Conservation (phyloP, 345 rosid genomes). For the Physaria fendleri region DNA sequence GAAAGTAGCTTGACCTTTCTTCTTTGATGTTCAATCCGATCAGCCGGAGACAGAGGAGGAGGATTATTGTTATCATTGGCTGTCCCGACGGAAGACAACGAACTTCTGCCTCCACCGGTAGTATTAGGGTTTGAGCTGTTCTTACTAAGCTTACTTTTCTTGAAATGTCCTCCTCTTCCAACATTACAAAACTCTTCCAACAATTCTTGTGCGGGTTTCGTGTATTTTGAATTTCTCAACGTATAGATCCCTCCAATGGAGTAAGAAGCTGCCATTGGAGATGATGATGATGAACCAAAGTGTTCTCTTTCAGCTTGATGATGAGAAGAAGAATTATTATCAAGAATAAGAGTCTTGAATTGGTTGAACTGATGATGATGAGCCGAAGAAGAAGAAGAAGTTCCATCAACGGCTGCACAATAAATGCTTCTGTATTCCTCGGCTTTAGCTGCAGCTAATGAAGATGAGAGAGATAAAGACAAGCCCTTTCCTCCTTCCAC, state of each 20-base stretch:
- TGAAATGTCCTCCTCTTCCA: conserved; percentile 47
- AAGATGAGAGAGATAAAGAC: conserved; percentile 76
- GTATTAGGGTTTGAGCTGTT: conserved; percentile 34
- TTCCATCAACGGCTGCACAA: conserved; percentile 33
- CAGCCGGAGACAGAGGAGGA: conserved; percentile 57
- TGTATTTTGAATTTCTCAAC: conserved; percentile 53
- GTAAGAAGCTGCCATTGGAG: conserved; percentile 26
- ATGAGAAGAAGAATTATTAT: conserved; percentile 29
- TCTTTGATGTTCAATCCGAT: conserved; percentile 83
- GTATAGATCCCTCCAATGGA: conserved; percentile 27
- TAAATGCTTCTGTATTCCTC: conserved; percentile 60
- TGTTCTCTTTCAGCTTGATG: conserved; percentile 24
- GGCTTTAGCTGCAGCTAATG: conserved; percentile 74
- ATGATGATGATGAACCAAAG: conserved; percentile 37
- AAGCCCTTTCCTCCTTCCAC: conserved; percentile 78
- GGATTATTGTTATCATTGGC: conserved; percentile 37
- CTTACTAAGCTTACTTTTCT: conserved; percentile 22
- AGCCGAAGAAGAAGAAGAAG: conserved; percentile 24
- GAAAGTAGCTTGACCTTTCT: conserved; percentile 82
- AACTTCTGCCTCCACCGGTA: conserved; percentile 26
- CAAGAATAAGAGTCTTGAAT: conserved; percentile 25
- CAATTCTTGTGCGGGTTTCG: conserved; percentile 73
- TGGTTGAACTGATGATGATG: conserved; percentile 24
- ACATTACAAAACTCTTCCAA: conserved; percentile 92
- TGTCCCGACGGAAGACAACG: conserved; percentile 9